A percentile compares a stretch with the other conserved stretches of the same genome.
Conservation (phyloP, 176 grass and related monocot genomes). For the Aegilops umbellulata region DNA sequence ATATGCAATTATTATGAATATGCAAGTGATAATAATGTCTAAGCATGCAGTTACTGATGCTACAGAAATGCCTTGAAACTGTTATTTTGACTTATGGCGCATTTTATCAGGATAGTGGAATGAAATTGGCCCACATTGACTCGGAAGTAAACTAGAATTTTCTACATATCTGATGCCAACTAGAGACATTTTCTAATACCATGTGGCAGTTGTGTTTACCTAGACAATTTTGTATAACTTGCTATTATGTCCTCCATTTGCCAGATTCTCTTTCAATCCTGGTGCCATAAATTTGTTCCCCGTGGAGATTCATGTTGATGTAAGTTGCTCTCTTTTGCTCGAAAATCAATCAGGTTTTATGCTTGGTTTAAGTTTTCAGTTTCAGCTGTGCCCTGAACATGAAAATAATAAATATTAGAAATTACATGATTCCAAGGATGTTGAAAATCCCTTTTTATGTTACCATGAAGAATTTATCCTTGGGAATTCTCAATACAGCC, state of each 20-base stretch:
- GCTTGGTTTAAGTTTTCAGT: not conserved
- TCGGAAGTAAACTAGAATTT: not conserved
- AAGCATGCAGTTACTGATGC: not conserved
- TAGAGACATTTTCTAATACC: not conserved
- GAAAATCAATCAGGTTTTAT: not conserved
- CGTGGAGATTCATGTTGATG: slow-evolving; percentile 90
- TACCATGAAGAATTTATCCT: not conserved
- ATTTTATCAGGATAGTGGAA: not conserved
- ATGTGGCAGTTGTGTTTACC: not conserved
- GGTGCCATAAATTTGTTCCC: slow-evolving; percentile 86
- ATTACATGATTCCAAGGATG: not conserved
- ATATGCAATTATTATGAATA: not conserved
- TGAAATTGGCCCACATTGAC: not conserved
- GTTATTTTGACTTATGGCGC: slow-evolving; percentile 8
- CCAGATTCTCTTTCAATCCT: slow-evolving; percentile 94
- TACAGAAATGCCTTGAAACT: slow-evolving; percentile 12
- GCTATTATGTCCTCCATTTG: slow-evolving; percentile 19
- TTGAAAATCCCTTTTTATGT: not conserved
- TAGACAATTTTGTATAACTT: not conserved
- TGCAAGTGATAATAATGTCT: not conserved
- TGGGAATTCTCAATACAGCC: not conserved
- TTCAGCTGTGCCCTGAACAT: not conserved
- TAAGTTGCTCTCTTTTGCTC: slow-evolving; percentile 50
- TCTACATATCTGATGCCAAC: not conserved
- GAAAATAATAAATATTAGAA: not conserved